Conservation (phyloP, 495 filamentous ascomycete genomes). For the Pseudevernia furfuracea region DNA sequence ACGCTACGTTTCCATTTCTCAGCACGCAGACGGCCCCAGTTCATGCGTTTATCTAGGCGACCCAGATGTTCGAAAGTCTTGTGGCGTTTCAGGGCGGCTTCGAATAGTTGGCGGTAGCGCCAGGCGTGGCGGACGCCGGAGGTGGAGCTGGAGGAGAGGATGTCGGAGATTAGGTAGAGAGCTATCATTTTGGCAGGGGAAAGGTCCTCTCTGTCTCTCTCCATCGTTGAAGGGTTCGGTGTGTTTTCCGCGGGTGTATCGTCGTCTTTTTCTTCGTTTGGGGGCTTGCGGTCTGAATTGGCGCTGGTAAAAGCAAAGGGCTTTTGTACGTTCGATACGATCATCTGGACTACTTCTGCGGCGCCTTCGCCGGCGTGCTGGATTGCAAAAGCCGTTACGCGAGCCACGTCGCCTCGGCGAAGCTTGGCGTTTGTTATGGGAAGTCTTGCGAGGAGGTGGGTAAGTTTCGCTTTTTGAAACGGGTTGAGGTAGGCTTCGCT, state of each 20-base stretch:
- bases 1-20: conserved; percentile 90
- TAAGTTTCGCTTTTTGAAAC: conserved; percentile 73
- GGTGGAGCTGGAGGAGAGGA: conserved; percentile 75
- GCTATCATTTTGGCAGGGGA: conserved; percentile 71
- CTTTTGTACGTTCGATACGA: conserved; percentile 68
- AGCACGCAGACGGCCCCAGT: conserved; percentile 75
- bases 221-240: conserved; percentile 17
- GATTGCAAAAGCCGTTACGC: conserved; percentile 83
- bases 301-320: conserved; percentile 58
- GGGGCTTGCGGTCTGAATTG: conserved; percentile 40
- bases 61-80: conserved; percentile 79
- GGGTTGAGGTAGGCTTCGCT: conserved; percentile 74
- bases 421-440: conserved; percentile 69
- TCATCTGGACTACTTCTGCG: conserved; percentile 83
- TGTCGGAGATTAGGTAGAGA: conserved; percentile 81
- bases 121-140: conserved; percentile 81
- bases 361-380: conserved; percentile 70
- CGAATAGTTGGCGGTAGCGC: conserved; percentile 84
- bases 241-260: conserved; percentile 24
- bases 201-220: conserved; percentile 50
- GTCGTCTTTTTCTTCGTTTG: conserved; percentile 24
- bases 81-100: conserved; percentile 58
- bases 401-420: conserved; percentile 77
- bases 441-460: conserved; percentile 69
- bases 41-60: conserved; percentile 61